A percentile compares a stretch with the other conserved stretches of the same genome.
Evolutionary conservation across 1,284 basidiomycete genomes (phyloP).

Genomic region (Cryptococcus maquisensis): DNA sequence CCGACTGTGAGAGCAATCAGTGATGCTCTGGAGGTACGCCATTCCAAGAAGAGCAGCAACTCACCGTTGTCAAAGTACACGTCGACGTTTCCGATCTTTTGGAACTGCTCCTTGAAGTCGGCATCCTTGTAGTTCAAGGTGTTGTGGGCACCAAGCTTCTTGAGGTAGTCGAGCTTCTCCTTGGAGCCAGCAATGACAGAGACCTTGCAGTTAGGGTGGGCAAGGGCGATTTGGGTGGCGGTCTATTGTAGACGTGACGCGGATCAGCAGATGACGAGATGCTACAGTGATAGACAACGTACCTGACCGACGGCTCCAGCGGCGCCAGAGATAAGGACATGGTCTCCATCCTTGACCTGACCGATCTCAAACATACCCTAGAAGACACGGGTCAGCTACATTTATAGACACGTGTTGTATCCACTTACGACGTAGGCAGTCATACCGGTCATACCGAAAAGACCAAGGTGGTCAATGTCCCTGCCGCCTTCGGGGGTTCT

Average conservation of each 20-base stretch:
- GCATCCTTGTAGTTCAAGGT: conserved; percentile 83
- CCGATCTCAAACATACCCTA: conserved; percentile 78
- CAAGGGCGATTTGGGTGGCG: conserved; percentile 59
- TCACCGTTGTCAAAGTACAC: conserved; percentile 78
- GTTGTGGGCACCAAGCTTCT: conserved; percentile 74
- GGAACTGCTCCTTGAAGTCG: conserved; percentile 60
- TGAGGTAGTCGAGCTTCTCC: conserved; percentile 79
- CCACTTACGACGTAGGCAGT: conserved; percentile 73
- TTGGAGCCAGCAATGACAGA: conserved; percentile 73
- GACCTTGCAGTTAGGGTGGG: conserved; percentile 57
- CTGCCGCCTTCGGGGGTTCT: conserved; percentile 58
- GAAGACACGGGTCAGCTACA: neutral
- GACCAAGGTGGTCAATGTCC: conserved; percentile 70
- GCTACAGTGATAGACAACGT: conserved; percentile 18
- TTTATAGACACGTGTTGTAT: neutral
- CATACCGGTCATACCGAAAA: conserved; percentile 67
- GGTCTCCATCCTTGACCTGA: conserved; percentile 69
- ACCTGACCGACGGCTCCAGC: conserved; percentile 70
- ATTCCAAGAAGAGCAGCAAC: conserved; percentile 10
- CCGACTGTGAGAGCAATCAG: conserved; percentile 58
- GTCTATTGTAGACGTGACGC: conserved; percentile 53
- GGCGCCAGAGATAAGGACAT: conserved; percentile 76
- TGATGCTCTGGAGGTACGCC: neutral
- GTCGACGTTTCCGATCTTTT: conserved; percentile 58
- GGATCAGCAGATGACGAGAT: neutral